Evolutionary conservation across 2,329 filamentous ascomycete species (phyloP).

Genomic region (Teratosphaeria epicoccoides): DNA sequence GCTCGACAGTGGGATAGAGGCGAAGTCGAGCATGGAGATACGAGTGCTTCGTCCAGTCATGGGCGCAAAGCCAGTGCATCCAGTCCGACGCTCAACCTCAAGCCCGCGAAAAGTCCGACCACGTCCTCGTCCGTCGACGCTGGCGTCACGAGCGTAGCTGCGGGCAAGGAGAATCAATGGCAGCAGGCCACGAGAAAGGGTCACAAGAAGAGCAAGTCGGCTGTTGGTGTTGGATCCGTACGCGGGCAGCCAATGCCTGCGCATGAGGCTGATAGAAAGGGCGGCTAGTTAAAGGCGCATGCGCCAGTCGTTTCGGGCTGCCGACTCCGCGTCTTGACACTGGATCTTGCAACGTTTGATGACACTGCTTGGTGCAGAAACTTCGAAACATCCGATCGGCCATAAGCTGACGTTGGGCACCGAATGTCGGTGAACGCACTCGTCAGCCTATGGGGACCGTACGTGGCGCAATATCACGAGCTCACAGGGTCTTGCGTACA

Average conservation of each 20-base stretch:
- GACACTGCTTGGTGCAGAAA: not conserved
- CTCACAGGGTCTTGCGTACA: too few species aligned
- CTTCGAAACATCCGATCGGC: too few species aligned
- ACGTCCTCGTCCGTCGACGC: not conserved
- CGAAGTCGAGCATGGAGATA: not conserved
- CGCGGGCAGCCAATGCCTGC: constrained; percentile 30
- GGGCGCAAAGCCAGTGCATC: constrained; percentile 18
- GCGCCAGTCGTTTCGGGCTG: not conserved
- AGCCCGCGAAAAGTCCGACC: constrained; percentile 5
- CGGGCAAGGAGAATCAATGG: constrained; percentile 4
- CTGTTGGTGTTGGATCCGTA: constrained; percentile 7
- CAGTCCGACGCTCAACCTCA: constrained; percentile 5
- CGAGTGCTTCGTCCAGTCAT: constrained; percentile 5
- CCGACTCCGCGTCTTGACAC: not conserved
- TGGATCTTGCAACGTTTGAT: too few species aligned
- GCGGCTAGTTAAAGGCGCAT: constrained; percentile 1
- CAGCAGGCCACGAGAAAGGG: constrained; percentile 18
- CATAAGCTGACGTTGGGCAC: too few species aligned
- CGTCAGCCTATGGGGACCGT: too few species aligned
- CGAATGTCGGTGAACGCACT: too few species aligned
- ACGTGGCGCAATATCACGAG: too few species aligned
- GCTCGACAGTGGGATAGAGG: constrained; percentile 8
- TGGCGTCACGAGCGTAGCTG: not conserved
- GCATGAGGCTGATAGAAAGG: constrained; percentile 32
- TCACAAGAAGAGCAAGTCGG: constrained; percentile 22